A percentile compares a stretch with the other conserved stretches of the same genome.
phyloP scores from a whole-genome alignment of 2,329 filamentous ascomycete genomes.

The Alternaria sp. region DNA sequence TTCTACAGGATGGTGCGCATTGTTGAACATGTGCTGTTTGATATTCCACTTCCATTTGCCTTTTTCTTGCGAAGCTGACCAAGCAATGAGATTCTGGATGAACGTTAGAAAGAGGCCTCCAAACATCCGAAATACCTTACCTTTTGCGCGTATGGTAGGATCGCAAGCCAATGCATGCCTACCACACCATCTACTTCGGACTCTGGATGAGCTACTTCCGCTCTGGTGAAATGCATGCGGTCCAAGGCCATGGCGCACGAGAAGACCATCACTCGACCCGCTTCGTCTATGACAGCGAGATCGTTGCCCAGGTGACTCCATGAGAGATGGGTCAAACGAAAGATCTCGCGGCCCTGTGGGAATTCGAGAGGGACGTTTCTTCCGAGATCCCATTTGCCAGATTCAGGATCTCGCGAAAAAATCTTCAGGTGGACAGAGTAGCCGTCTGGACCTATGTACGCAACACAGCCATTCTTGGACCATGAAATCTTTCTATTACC shows the following conservation, averaged over 20 bases:
- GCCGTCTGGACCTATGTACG: slow-evolving; percentile 77
- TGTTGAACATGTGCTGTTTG: slow-evolving; percentile 68
- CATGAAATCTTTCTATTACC: slow-evolving; percentile 74
- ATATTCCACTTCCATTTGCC: slow-evolving; percentile 72
- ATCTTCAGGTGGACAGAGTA: slow-evolving; percentile 74
- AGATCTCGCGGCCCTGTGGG: slow-evolving; percentile 65
- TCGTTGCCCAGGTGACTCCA: slow-evolving; percentile 83
- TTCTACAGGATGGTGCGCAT: slow-evolving; percentile 74
- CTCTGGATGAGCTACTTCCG: slow-evolving; percentile 69
- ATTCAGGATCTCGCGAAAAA: slow-evolving; percentile 70
- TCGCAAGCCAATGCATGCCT: slow-evolving; percentile 80
- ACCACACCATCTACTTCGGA: slow-evolving; percentile 80
- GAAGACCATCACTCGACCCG: slow-evolving; percentile 78
- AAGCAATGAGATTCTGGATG: slow-evolving; percentile 44
- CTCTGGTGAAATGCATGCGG: slow-evolving; percentile 67
- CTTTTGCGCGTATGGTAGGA: slow-evolving; percentile 51
- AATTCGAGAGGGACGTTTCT: slow-evolving; percentile 72
- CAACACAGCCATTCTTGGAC: slow-evolving; percentile 87
- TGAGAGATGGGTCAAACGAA: slow-evolving; percentile 76
- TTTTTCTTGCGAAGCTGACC: slow-evolving; percentile 49
- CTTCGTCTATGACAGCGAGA: slow-evolving; percentile 80
- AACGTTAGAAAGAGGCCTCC: slow-evolving; percentile 4
- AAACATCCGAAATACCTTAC: slow-evolving; percentile 17
- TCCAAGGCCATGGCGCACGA: slow-evolving; percentile 76
- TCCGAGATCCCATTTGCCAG: slow-evolving; percentile 78